Conservation (phyloP, 2,329 filamentous ascomycete species). For the Penicillium sp. region DNA sequence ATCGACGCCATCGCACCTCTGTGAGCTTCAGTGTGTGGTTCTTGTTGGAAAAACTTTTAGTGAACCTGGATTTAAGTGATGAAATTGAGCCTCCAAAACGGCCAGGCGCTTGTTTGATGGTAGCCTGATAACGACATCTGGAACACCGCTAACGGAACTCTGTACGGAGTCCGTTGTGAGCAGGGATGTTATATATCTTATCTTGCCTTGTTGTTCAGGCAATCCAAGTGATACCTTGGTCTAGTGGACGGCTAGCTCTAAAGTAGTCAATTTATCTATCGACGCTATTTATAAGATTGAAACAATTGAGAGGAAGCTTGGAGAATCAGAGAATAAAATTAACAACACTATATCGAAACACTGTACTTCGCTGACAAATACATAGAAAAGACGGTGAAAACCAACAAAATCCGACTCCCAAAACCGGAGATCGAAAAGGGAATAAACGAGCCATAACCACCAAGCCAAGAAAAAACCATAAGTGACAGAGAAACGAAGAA, state of each 20-base stretch:
- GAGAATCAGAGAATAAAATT: constrained; percentile 15
- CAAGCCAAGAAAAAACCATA: constrained; percentile 23
- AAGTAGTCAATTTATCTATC: not conserved
- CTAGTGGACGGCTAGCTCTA: not conserved
- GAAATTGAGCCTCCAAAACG: not conserved
- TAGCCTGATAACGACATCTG: not conserved
- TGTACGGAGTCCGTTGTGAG: not conserved
- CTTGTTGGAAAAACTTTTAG: not conserved
- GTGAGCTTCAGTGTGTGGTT: not conserved
- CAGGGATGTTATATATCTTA: not conserved
- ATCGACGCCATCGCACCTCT: not conserved
- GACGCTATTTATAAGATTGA: not conserved
- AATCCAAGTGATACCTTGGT: not conserved
- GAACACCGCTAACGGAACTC: not conserved
- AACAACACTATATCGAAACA: constrained; percentile 14
- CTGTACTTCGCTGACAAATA: constrained; percentile 20
- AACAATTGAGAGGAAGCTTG: not conserved
- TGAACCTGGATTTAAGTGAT: not conserved
- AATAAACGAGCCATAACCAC: constrained; percentile 25
- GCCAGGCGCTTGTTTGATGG: not conserved
- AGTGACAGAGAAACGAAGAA: constrained; percentile 20
- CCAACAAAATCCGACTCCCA: constrained; percentile 9
- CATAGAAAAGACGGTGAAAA: constrained; percentile 12
- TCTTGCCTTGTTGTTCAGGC: not conserved
- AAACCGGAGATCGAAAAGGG: constrained; percentile 16